Conservation (phyloP, 176 grass and related monocot species). For the Aegilops sharonensis region DNA sequence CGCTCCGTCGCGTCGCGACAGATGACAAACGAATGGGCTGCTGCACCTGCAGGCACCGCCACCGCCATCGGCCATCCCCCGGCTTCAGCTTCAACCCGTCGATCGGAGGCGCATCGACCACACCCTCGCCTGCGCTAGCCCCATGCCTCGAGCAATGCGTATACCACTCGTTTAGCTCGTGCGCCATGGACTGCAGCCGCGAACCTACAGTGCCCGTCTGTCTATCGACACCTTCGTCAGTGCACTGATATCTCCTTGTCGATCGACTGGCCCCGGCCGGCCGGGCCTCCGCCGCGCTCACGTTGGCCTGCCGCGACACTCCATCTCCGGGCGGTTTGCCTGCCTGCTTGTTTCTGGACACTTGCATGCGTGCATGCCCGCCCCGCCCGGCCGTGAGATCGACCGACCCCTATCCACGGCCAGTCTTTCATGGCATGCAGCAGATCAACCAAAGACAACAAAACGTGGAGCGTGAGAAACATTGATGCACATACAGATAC, state of each 20-base stretch:
- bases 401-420: not conserved
- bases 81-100: too few species aligned
- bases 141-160: not conserved
- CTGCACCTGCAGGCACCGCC: too few species aligned
- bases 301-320: not conserved
- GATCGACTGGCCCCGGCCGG: not conserved
- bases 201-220: not conserved
- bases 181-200: not conserved
- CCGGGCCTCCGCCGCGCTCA: not conserved
- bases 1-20: too few species aligned
- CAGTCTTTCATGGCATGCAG: not conserved
- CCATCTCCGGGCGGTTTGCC: not conserved
- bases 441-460: constrained; percentile 21
- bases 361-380: too few species aligned
- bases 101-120: too few species aligned
- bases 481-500: not conserved
- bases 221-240: not conserved
- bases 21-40: too few species aligned
- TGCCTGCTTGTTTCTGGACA: constrained; percentile 7
- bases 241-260: not conserved
- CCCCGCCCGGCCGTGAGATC: too few species aligned
- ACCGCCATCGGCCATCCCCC: too few species aligned
- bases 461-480: constrained; percentile 26
- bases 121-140: too few species aligned
- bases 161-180: too few species aligned